These are phyloP conservation scores for Alternaria burnsii DNA, from an alignment of 2,329 filamentous ascomycete genomes.

Conservation along the genomic window DNA sequence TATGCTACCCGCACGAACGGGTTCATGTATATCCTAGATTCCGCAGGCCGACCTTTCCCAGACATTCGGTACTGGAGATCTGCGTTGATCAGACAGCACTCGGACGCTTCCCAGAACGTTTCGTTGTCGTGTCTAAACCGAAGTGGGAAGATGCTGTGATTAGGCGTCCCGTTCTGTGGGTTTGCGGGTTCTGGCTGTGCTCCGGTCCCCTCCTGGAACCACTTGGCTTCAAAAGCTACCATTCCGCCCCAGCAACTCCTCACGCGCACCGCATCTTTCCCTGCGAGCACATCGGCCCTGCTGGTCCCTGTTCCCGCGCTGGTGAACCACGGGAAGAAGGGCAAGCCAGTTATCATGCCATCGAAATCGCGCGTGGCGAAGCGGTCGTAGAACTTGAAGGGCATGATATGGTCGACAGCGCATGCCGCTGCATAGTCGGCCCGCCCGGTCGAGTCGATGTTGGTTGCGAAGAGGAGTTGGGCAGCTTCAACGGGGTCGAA, in stretches of 20 bases:
- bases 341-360: constrained; percentile 69
- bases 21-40: constrained; percentile 75
- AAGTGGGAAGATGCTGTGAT: constrained; percentile 48
- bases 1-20: constrained; percentile 79
- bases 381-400: constrained; percentile 76
- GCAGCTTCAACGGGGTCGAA: constrained; percentile 67
- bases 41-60: constrained; percentile 49
- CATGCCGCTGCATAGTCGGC: constrained; percentile 72
- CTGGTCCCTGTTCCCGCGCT: constrained; percentile 59
- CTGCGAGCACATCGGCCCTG: constrained; percentile 69
- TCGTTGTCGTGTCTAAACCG: constrained; percentile 56
- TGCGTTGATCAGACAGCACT: constrained; percentile 60
- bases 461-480: constrained; percentile 71
- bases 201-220: constrained; percentile 59
- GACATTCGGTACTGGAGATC: constrained; percentile 52
- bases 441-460: constrained; percentile 61
- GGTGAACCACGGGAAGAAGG: constrained; percentile 74
- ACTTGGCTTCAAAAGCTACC: constrained; percentile 70
- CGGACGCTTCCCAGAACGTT: constrained; percentile 57
- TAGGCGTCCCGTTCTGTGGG: constrained; percentile 15
- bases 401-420: constrained; percentile 73
- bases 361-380: constrained; percentile 75
- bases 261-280: constrained; percentile 72
- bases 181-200: constrained; percentile 30
- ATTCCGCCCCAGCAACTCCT: constrained; percentile 82